These are phyloP conservation scores for Euphorbia tirucalli DNA, from an alignment of 345 rosid species.

Conservation along the genomic window DNA sequence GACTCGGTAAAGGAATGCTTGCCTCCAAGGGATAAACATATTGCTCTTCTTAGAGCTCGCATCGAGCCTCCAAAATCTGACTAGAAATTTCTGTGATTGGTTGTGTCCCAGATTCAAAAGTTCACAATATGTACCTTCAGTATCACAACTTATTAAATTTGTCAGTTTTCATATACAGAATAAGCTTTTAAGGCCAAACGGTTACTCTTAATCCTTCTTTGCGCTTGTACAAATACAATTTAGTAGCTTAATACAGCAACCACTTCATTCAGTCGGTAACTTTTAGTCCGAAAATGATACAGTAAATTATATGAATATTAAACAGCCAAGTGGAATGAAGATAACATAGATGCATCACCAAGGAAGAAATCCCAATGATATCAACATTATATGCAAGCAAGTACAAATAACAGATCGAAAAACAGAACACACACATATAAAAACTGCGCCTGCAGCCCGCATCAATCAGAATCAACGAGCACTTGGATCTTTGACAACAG, in stretches of 20 bases:
- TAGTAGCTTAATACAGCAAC: background rate
- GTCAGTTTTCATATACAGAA: no score
- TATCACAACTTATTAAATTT: no score
- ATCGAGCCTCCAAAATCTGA: background rate
- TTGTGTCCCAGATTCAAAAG: no score
- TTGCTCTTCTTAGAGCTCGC: background rate
- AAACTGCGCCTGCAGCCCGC: background rate
- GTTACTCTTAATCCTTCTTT: no score
- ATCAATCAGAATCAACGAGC: constrained; percentile 7
- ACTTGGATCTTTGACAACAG: constrained; percentile 10
- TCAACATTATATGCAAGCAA: background rate
- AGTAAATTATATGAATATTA: background rate
- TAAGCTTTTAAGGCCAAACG: no score
- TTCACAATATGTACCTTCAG: no score
- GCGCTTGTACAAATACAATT: no score
- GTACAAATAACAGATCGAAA: background rate
- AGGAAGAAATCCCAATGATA: background rate
- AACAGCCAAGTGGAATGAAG: background rate
- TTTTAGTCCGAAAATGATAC: background rate
- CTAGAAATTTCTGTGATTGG: background rate
- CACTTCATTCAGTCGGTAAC: no score
- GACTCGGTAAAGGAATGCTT: constrained; percentile 9
- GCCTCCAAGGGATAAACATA: constrained; percentile 16
- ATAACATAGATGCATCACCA: background rate
- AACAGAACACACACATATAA: no score